These are phyloP conservation scores for Penicillium sp. DNA, from an alignment of 2,329 filamentous ascomycete genomes.

Conservation along the genomic window DNA sequence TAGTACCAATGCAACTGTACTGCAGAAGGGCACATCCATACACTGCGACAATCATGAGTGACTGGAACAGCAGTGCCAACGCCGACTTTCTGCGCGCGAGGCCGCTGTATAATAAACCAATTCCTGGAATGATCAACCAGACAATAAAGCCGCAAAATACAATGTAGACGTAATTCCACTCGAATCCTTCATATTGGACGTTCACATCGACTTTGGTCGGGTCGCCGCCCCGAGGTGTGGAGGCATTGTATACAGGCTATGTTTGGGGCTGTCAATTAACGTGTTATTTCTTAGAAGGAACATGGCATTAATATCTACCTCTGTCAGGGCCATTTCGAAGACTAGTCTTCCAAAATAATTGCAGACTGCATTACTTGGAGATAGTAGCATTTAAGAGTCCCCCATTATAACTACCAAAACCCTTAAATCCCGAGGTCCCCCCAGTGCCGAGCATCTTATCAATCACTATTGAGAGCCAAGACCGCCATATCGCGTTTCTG, in stretches of 20 bases:
- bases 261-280: not conserved
- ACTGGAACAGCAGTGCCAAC: slow-evolving; percentile 63
- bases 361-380: no score
- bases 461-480: not conserved
- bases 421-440: not conserved
- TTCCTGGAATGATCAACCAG: slow-evolving; percentile 67
- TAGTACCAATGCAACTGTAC: not conserved
- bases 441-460: not conserved
- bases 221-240: slow-evolving; percentile 55
- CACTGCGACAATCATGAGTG: slow-evolving; percentile 46
- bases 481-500: not conserved
- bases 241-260: slow-evolving; percentile 37
- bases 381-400: not conserved
- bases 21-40: not conserved
- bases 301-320: not conserved
- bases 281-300: not conserved
- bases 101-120: slow-evolving; percentile 65
- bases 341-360: no score
- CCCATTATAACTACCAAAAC: not conserved
- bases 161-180: slow-evolving; percentile 63
- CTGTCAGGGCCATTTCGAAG: not conserved
- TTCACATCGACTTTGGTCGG: slow-evolving; percentile 57
- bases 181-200: slow-evolving; percentile 57
- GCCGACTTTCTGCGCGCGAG: slow-evolving; percentile 64
- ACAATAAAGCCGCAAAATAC: slow-evolving; percentile 60